These are phyloP conservation scores for Luzula sylvatica DNA, from an alignment of 176 grass and related monocot genomes.

Conservation along the genomic window DNA sequence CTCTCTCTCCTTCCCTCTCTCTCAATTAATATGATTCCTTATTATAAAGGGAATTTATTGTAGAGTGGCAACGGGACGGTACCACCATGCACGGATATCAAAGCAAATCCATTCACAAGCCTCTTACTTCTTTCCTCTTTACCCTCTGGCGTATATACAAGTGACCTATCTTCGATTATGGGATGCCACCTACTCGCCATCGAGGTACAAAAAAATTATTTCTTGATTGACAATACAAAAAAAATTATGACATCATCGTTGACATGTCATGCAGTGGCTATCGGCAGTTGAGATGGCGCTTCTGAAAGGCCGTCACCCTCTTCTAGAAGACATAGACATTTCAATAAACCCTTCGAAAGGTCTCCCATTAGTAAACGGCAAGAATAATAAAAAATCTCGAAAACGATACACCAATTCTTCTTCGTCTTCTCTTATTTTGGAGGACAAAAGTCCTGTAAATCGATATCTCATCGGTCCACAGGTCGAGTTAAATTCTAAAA, in stretches of 20 bases:
- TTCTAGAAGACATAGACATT: constrained; percentile 83
- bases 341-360: constrained; percentile 78
- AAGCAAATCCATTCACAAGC: constrained; percentile 97
- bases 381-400: constrained; percentile 19
- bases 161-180: constrained; percentile 36
- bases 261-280: constrained; percentile 59
- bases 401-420: constrained; percentile 11
- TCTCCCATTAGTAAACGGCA: constrained; percentile 41
- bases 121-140: constrained; percentile 73
- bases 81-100: constrained; percentile 73
- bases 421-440: constrained; percentile 29
- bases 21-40: constrained; percentile 13
- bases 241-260: not conserved
- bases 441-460: constrained; percentile 36
- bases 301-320: constrained; percentile 91
- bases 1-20: not conserved
- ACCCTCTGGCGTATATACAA: constrained; percentile 34
- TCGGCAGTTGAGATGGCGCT: constrained; percentile 85
- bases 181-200: constrained; percentile 82
- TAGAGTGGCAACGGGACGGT: constrained; percentile 85
- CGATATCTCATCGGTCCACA: constrained; percentile 38
- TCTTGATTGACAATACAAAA: not conserved
- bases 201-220: constrained; percentile 65
- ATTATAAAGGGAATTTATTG: constrained; percentile 18
- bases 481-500: constrained; percentile 28